Conservation (phyloP, 768 basidiomycete genomes). For the Gloeopeniophorella convolvens region DNA sequence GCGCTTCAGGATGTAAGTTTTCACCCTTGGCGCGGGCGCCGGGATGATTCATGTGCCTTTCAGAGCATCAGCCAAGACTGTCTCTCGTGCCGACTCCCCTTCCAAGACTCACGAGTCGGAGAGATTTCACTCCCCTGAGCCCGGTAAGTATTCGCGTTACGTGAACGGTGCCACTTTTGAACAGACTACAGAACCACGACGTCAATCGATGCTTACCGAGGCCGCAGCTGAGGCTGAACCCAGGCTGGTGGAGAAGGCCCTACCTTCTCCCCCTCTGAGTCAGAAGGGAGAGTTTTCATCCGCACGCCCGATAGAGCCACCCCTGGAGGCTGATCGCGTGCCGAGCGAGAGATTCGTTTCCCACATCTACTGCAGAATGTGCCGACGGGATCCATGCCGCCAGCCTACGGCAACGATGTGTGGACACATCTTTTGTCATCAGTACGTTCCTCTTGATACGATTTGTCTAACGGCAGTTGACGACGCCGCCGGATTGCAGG, state of each 20-base stretch:
- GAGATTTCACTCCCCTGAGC: neutral
- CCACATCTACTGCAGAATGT: conserved; percentile 40
- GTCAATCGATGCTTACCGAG: neutral
- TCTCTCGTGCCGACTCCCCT: neutral
- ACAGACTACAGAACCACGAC: neutral
- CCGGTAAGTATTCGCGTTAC: neutral
- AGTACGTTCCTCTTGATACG: conserved; percentile 31
- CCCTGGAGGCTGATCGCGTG: neutral
- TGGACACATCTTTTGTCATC: conserved; percentile 56
- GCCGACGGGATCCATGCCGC: conserved; percentile 41
- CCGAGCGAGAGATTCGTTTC: conserved; percentile 10
- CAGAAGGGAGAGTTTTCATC: neutral
- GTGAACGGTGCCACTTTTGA: neutral
- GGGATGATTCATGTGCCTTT: neutral
- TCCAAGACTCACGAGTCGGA: conserved; percentile 5
- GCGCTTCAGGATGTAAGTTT: conserved; percentile 9
- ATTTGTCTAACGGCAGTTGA: neutral
- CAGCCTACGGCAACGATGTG: conserved; percentile 55
- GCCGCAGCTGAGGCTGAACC: neutral
- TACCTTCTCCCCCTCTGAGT: neutral
- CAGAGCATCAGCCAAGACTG: neutral
- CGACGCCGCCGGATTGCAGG: conserved; percentile 28
- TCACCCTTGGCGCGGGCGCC: neutral
- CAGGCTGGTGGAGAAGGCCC: neutral
- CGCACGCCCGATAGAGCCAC: neutral